Base-by-base conservation (phyloP, 1,284 basidiomycete species). In the Microbotryum saponariae region DNA sequence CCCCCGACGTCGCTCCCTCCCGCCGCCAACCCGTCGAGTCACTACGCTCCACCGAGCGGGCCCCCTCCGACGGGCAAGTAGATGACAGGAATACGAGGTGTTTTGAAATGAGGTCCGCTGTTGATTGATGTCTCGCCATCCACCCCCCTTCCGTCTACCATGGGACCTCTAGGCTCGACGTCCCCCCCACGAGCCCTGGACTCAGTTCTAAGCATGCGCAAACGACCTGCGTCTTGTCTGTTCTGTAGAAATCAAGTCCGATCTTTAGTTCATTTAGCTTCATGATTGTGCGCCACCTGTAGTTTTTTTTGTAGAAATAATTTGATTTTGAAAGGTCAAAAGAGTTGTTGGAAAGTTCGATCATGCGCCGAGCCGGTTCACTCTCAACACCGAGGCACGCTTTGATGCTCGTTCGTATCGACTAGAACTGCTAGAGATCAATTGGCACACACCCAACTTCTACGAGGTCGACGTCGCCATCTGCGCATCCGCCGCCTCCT, bases 11-110 rank as follows among this genome's bases (percentile, higher is more conserved):
- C 33, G 45, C 25, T 12, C 54, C 16, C 27, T 56, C n/a, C 54
- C 9, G 54, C 54, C 27, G 25, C 44, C 54, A 56, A 56, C 37
- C 5, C 18, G 25, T 45, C 25, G n/a, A 27, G n/a, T 18, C 46
- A 18, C 37, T 45, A n/a, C 25, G 42, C 25, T 29, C 46, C 45
- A 7, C 54, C 10, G 42, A 25, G 14, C 12, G 46, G 54, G 23
- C 29, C 44, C 21, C 46, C 27, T 56, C 54, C n/a, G 14, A 37
- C n/a, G 54, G 25, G 25, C 54, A 56, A 44, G 37, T 37, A 56
- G 44, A 44, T 23, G n/a, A 56, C 21, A 23, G 20, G 42, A 47
- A 23, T 18, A 46, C 44, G 45, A 37, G 18, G 37, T 46, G 37
- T 31, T 37, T n/a, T 56, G 25, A 48, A 37, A 12, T 12, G 42